Evolutionary conservation across 2,329 filamentous ascomycete genomes (phyloP), one percentile per base, ranked within the genome.

Genomic region (Ceratocystis alfenasii): DNA sequence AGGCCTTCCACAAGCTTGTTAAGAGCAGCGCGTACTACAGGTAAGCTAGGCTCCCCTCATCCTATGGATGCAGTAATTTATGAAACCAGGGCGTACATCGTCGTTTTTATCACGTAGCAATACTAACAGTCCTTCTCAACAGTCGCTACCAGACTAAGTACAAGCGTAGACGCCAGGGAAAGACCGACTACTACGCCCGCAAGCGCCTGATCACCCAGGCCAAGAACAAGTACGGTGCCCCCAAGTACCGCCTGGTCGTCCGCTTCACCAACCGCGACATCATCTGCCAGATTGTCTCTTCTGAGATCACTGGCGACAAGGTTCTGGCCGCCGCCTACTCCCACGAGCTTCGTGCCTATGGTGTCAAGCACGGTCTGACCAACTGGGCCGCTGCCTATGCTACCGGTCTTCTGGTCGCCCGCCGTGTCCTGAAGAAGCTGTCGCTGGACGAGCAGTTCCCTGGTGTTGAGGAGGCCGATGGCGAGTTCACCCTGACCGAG

Each of bases 201-300:
- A 97, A 97, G 90, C 89, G 94, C 77, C 86, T 99, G 80, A 94
- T 97, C 85, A 92, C 90, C 83, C 94, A 99, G 86, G 94, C 94
- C 83, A 99, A 97, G 90, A 99, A 99, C 90, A 99, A 99, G 89
- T 99, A 97, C 89, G 95, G 95, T 83, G 89, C 94, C 71, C 94
- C 94, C 81, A 99, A 99, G 87, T 97, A 99, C 88, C 90, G 94
- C 77, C 88, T 99, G 76, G 94, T 99, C 72, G 90, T 99, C 78
- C 94, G 94, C 79, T 96, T 95, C 88, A 95, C 90, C 85, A 95
- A 97, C 88, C 90, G 91, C 81, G 93, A 99, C 85, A 95, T 97
- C 83, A 89, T 97, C 82, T 87, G 86, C 82, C 94, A 99, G 84
- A 94, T 99, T 78, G 86, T 99, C 78, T 88, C 85, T 77, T 95